Evolutionary conservation across 306 rosid species (phyloP).

Genomic region (Trifolium pratense): DNA sequence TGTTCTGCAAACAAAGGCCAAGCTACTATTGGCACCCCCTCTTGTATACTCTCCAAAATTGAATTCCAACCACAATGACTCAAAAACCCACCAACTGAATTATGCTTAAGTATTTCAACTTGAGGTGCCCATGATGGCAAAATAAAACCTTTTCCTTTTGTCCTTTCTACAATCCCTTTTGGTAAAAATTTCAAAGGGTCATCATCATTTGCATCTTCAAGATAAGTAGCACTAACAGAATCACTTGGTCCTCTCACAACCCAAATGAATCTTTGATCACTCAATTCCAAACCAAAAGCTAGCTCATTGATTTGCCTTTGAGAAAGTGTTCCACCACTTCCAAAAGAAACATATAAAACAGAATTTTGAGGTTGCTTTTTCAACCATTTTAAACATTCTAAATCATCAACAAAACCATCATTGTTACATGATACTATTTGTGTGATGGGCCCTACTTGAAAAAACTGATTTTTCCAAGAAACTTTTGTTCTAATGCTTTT

Average conservation of each 20-base stretch:
- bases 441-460: constrained; percentile 44
- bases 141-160: constrained; percentile 31
- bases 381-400: constrained; percentile 45
- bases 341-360: constrained; percentile 46
- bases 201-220: background rate
- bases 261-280: constrained; percentile 44
- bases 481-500: too few relatives aligned
- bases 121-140: constrained; percentile 44
- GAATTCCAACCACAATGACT: constrained; percentile 25
- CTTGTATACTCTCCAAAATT: too few relatives aligned
- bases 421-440: background rate
- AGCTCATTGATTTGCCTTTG: constrained; percentile 44
- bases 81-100: constrained; percentile 36
- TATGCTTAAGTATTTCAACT: constrained; percentile 43
- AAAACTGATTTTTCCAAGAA: too few relatives aligned
- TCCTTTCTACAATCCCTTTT: constrained; percentile 43
- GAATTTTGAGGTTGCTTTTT: constrained; percentile 41
- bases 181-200: constrained; percentile 46
- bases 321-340: constrained; percentile 55
- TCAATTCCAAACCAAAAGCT: constrained; percentile 51
- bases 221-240: constrained; percentile 38
- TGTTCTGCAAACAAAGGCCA: too few relatives aligned
- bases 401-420: background rate
- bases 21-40: too few relatives aligned
- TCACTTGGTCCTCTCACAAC: constrained; percentile 44